Evolutionary conservation across 1,284 basidiomycete species (phyloP), one percentile per base, ranked within the genome.

Genomic region (Chiua sp.): DNA sequence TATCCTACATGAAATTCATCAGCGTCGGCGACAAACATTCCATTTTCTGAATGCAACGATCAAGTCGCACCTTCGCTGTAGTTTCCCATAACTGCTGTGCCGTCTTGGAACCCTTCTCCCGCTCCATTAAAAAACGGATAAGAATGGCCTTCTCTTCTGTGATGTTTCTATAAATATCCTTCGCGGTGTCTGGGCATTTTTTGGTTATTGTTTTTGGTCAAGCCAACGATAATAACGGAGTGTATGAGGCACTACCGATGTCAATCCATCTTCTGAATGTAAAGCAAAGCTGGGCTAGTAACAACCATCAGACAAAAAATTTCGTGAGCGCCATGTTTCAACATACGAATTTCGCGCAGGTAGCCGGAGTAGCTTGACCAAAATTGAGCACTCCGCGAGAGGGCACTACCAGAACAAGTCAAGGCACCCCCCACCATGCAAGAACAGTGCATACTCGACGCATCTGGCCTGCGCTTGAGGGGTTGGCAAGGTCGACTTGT

Each of bases 361-460:
- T 92, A 91, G 1, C 91, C 90, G 7, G 90, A 92, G 72, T 91
- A 92, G 63, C 89, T 91, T 11, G 91, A 90, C 90, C 91, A 92
- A 67, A 87, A 88, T 67, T 92, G 90, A 11, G 90, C 83, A 68
- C 91, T 92, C 55, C 90, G 79, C 18, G 90, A 86, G 30, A 92
- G 74, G 16, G 91, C 88, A 59, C 90, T 92, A 63, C 30, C 15
- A 20, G 16, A 18, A 28, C 53, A 53, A 8, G 52, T 60, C 42
- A 63, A 55, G 8, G 5, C 42, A 44, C 51, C 42, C 51, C 42
- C 58, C 56, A 55, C 47, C 16, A 35, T 56, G 35, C 30, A 55
- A 51, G 53, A 39, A 60, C 3, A 47, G 39, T 47, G 57, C 79
- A 59, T 65, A 87, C 87, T 86, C 84, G n/a, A 87, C 86, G 63